Evolutionary conservation across 352 stramenopile species (phyloP).

Genomic region (Globisporangium polare): DNA sequence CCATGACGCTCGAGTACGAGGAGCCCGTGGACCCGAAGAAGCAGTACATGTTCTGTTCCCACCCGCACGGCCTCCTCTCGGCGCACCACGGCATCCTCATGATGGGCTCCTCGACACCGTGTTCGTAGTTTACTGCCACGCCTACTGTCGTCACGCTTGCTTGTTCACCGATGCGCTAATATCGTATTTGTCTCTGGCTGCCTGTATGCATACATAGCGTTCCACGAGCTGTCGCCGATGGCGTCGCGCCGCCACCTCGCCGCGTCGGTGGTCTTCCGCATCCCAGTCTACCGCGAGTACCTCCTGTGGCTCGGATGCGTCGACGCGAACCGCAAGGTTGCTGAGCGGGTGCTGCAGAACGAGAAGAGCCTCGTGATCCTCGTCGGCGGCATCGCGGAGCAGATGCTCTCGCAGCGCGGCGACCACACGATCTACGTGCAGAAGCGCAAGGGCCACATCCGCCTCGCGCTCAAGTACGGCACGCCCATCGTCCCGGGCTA

Average conservation of each 20-base stretch:
- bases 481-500: slow-evolving; percentile 74
- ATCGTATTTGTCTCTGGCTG: neutral
- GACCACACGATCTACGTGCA: slow-evolving; percentile 78
- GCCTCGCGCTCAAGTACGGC: slow-evolving; percentile 70
- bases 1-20: slow-evolving; percentile 68
- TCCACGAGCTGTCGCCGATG: slow-evolving; percentile 66
- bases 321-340: slow-evolving; percentile 58
- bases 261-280: slow-evolving; percentile 70
- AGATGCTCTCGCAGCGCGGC: slow-evolving; percentile 71
- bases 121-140: slow-evolving; percentile 23
- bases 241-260: slow-evolving; percentile 59
- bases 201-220: slow-evolving; percentile 28
- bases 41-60: slow-evolving; percentile 79
- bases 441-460: slow-evolving; percentile 81
- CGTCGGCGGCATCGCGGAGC: slow-evolving; percentile 76
- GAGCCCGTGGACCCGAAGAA: slow-evolving; percentile 46
- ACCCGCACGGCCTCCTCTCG: slow-evolving; percentile 74
- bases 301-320: slow-evolving; percentile 75
- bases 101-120: slow-evolving; percentile 50
- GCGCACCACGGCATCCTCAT: slow-evolving; percentile 65
- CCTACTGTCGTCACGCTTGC: neutral
- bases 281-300: slow-evolving; percentile 77
- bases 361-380: slow-evolving; percentile 80
- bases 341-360: slow-evolving; percentile 55
- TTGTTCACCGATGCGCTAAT: neutral